Evolutionary conservation across 2,329 filamentous ascomycete genomes (phyloP).

Genomic region (Botrytis aclada): DNA sequence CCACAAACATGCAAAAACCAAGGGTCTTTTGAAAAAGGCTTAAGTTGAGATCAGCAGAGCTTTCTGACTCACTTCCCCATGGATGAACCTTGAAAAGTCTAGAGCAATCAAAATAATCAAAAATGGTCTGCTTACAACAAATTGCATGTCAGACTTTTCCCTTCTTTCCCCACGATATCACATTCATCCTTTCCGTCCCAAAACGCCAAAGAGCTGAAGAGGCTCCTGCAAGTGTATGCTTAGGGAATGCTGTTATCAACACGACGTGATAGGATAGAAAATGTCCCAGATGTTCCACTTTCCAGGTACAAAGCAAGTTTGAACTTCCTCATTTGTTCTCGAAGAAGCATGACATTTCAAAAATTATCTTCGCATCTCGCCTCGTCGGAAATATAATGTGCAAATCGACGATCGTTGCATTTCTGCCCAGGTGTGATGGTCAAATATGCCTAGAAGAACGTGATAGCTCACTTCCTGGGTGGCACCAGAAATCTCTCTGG

Average conservation of each 20-base stretch:
- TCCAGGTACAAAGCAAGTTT: background rate
- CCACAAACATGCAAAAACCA: background rate
- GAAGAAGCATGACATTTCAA: constrained; percentile 1
- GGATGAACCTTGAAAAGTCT: background rate
- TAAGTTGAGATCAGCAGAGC: constrained; percentile 14
- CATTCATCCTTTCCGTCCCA: constrained; percentile 6
- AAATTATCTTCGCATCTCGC: constrained; percentile 4
- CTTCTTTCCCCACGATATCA: constrained; percentile 15
- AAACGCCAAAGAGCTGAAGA: background rate
- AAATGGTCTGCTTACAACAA: constrained; percentile 10
- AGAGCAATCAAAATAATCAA: background rate
- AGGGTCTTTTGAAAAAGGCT: constrained; percentile 6
- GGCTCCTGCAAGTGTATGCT: constrained; percentile 17
- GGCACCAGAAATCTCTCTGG: background rate
- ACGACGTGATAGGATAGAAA: constrained; percentile 11
- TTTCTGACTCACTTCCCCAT: background rate
- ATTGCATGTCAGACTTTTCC: constrained; percentile 6
- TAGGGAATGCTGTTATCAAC: constrained; percentile 16
- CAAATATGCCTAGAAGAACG: background rate
- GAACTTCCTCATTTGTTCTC: constrained; percentile 17
- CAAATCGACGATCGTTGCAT: constrained; percentile 5
- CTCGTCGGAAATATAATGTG: background rate
- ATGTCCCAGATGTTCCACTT: background rate
- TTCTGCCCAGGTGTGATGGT: constrained; percentile 9
- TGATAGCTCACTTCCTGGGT: constrained; percentile 7